Evolutionary conservation across 352 stramenopile genomes (phyloP), one percentile per base, ranked within the genome.

Genomic region (Pythium utonaiense): DNA sequence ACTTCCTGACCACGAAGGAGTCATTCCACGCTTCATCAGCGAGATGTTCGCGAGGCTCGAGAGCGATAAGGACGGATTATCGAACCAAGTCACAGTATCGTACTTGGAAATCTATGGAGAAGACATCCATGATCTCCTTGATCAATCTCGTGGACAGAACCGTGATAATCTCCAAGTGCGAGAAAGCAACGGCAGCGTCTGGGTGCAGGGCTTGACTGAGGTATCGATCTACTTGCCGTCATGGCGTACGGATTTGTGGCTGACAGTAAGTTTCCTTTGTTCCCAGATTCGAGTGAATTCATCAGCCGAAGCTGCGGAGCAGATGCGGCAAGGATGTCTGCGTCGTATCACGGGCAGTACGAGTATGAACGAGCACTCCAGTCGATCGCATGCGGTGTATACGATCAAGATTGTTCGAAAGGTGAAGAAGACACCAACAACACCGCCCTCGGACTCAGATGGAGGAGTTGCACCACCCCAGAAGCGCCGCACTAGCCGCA

Each of bases 41-140:
- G 76, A 96, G 27, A 68, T 95, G 16, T 96, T 96, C 38, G 49
- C 55, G 0, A 71, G 73, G 8, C 59, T 92, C 22, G 69, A 71
- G 3, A 53, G 59, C 24, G 77, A 86, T 30, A 71, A 78, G 22
- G 60, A 56, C 2, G 36, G 42, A 7, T 58, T 58, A 3, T 73
- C 70, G 1, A 67, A 71, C 51, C 69, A 88, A 41, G 68, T 94
- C 3, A 88, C 78, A 0, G 86, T 94, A n/a, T 96, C 86, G 3
- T 96, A 93, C 62, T 75, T 99, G 6, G 97, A 99, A 73, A 98
- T 99, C 16, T 99, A 99, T 45, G 95, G 95, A 21, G 95, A 99
- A 74, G 95, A 99, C 58, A 97, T 99, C 53, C 88, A 96, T 60
- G 96, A 99, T 70, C 67, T 99, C 28, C 70, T 99, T 1, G 74